Conservation (phyloP, 2,329 filamentous ascomycete genomes). For the Stylonectria norvegica region DNA sequence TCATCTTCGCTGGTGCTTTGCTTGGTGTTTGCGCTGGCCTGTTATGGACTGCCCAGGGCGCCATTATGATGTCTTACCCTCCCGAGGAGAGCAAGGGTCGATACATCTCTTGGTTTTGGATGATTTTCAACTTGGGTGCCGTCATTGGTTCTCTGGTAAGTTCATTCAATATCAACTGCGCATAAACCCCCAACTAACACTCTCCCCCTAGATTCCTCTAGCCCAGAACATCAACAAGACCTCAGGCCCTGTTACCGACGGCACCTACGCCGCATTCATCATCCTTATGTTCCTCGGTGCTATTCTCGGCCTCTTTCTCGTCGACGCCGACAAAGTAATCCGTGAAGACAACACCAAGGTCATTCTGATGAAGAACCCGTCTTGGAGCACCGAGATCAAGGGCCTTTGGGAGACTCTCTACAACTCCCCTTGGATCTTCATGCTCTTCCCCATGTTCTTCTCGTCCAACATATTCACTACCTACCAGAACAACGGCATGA, state of each 20-base stretch:
- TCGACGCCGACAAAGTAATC: conserved; percentile 41
- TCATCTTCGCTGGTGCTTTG: conserved; percentile 71
- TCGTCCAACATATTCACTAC: conserved; percentile 55
- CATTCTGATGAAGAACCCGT: conserved; percentile 34
- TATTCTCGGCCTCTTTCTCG: conserved; percentile 45
- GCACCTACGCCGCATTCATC: conserved; percentile 49
- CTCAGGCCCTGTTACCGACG: conserved; percentile 43
- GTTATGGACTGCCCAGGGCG: conserved; percentile 78
- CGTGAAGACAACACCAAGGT: conserved; percentile 38
- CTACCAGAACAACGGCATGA: conserved; percentile 55
- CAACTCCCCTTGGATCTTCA: conserved; percentile 23
- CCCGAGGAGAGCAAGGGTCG: conserved; percentile 76
- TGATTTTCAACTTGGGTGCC: conserved; percentile 89
- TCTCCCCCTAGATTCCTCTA: conserved; percentile 57
- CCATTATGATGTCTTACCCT: conserved; percentile 89
- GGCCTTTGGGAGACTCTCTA: conserved; percentile 44
- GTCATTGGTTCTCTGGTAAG: conserved; percentile 72
- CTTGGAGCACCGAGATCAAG: conserved; percentile 33
- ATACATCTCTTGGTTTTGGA: conserved; percentile 90
- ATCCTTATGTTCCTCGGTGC: conserved; percentile 49
- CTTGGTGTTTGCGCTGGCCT: conserved; percentile 76
- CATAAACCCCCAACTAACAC: conserved; percentile 3
- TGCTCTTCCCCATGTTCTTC: conserved; percentile 53
- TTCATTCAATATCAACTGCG: conserved; percentile 2
- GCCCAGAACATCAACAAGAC: conserved; percentile 65